Base-by-base conservation (phyloP, 208 protist species). In the Borovskyia barvae region DNA sequence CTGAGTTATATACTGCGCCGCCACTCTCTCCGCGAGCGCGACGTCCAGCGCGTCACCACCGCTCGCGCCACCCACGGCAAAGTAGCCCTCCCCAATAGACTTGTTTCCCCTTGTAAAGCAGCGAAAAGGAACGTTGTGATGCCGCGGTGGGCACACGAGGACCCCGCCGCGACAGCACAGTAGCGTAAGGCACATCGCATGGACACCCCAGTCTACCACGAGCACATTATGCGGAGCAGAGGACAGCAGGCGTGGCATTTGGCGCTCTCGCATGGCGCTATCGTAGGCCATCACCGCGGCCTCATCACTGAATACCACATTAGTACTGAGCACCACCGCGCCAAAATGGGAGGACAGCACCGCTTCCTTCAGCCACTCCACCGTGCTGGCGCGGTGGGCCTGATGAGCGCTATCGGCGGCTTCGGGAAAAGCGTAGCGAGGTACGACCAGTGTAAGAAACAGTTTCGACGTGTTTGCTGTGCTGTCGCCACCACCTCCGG, bases 151-250 rank as follows among this genome's bases (percentile, higher is more conserved):
- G 47, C 52, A 62, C n/a, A 66, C 67, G 30, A 90, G 60, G n/a
- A 70, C 60, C 7, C 87, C 87, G 55, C 81, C 83, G 26, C 72
- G 65, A 2, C 65, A 65, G 42, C 62, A 70, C 42, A 87, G 67
- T 35, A 80, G 35, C 5, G 72, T 77, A 2, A 94, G 37, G 22
- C 64, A 78, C 5, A 94, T 71, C n/a, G 60, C 71, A 48, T 89
- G 82, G 8, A 73, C 79, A 12, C 88, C 88, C 88, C 88, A 94
- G 73, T 92, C 82, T 32, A 90, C 77, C 1, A 94, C 82, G 8
- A 94, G 66, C 51, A 94, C 72, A 47, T 77, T 79, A 20, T 57
- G 66, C 29, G 63, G 39, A 12, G 51, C 22, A 8, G 45, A 47
- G 20, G 54, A 52, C 22, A 60, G 48, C 30, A 72, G 63, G 48